phyloP scores from a whole-genome alignment of 106 monocot genomes.

The Hemerocallis citrina region DNA sequence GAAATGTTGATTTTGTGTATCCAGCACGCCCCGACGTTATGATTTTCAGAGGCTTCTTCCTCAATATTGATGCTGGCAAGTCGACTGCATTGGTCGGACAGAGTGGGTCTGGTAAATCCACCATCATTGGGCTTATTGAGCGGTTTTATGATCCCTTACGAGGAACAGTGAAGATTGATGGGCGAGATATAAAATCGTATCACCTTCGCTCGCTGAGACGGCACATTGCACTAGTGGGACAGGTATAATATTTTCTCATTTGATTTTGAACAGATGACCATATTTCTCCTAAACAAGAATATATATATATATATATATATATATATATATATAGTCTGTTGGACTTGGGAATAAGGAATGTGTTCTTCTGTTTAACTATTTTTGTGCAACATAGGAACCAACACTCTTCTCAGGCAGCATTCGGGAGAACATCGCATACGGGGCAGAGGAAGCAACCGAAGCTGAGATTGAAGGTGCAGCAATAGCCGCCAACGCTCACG shows the following conservation, averaged over 20 bases:
- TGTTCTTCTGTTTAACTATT: too few relatives aligned
- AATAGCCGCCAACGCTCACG: constrained; percentile 40
- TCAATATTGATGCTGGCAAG: constrained; percentile 32
- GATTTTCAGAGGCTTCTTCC: constrained; percentile 26
- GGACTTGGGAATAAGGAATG: too few relatives aligned
- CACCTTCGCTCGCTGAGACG: constrained; percentile 33
- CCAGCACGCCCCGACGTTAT: constrained; percentile 37
- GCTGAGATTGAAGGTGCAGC: constrained; percentile 35
- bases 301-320: too few relatives aligned
- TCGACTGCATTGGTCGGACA: constrained; percentile 58
- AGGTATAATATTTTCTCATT: constrained; percentile 9
- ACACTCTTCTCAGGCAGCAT: constrained; percentile 39
- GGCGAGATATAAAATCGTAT: constrained; percentile 32
- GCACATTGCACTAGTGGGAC: constrained; percentile 51
- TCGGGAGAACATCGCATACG: constrained; percentile 44
- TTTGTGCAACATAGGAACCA: constrained; percentile 41
- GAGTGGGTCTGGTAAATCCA: constrained; percentile 63
- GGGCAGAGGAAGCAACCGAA: constrained; percentile 27
- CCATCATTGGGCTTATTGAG: constrained; percentile 50
- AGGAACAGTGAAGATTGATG: constrained; percentile 37
- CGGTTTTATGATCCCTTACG: constrained; percentile 58
- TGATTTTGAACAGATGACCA: too few relatives aligned
- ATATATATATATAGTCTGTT: too few relatives aligned
- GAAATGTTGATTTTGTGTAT: constrained; percentile 38
- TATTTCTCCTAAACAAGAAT: too few relatives aligned